Base-by-base conservation (phyloP, 441 rosid species). In the Geranium incanum region DNA sequence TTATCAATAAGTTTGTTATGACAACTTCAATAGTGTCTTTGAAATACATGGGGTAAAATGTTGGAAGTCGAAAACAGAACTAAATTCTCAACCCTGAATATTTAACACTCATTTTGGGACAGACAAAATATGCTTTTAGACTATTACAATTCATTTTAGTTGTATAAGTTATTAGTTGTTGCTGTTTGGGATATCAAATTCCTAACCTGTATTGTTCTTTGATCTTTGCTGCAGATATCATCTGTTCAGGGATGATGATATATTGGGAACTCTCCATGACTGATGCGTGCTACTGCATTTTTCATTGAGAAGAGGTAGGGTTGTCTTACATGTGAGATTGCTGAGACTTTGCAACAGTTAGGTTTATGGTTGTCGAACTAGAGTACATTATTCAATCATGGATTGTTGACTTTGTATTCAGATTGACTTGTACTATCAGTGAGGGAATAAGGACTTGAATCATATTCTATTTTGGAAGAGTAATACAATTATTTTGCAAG, bases 181-280 rank as follows among this genome's bases (percentile, higher is more conserved):
- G 1, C 33, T 28, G 33, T 28, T 28, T 28, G 33, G 33, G 33
- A 4, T 1, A 41, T 6, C 48, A 41, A 41, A 41, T 41, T 41
- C 9, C 48, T 41, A 41, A 41, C 48, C 1, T 41, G 48, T 41
- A 41, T 41, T 9, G 48, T 6, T 41, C 48, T 6, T 41, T 41
- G 48, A 41, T 9, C 21, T 41, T 33, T 41, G 18, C 11, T 18
- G 70, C 9, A 21, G 28, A 6, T 16, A 4, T 15, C 65, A 60
- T 60, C 18, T 63, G 67, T 23, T 63, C 23, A 21, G 36, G 9
- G 67, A 21, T 63, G 36, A 63, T 63, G 67, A 63, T 12, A 63
- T 63, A 63, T 23, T 63, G 67, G 67, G 67, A 12, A 63, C 67
- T 63, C 67, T 63, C 28, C 67, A 33, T 62, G 66, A 62, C 3